Evolutionary conservation across 148 eudicot species (phyloP), one percentile per base, ranked within the genome.

Genomic region (Cornus controversa): DNA sequence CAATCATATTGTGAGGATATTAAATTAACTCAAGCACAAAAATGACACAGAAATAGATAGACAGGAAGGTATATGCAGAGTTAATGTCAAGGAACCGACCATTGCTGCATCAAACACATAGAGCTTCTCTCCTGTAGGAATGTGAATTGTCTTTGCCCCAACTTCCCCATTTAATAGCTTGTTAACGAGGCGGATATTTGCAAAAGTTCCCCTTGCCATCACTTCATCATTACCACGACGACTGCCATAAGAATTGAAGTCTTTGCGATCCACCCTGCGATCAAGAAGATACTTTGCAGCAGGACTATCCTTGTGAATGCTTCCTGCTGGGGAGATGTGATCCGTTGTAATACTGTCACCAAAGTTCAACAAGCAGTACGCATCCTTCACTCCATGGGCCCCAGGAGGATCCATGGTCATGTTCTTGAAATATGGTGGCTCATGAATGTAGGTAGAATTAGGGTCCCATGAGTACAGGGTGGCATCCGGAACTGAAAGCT

Each of bases 371-470:
- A 87, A 77, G 70, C 90, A 87, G 67, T 80, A 87, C 9, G 90
- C 87, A 71, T 87, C 90, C 70, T 87, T 87, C 67, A 85, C 90
- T 76, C 79, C 79, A 76, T 79, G 83, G 47, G 87, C 78, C 26
- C 90, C 90, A 45, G 87, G 90, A 74, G 90, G 87, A 72, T 82
- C 80, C 87, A 85, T 87, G 67, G 90, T 87, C 90, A 87, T 87
- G 63, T 82, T 75, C 79, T 87, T 87, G 77, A 87, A 87, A 72
- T 87, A 87, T 74, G 84, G 87, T 65, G 90, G 90, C 80, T 87
- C 87, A 22, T 87, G 90, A 77, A 87, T 85, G 85, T 87, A 87
- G 25, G 90, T 87, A 26, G 90, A 87, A 36, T 73, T 85, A 0
- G 86, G 70, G 70, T 87, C 90, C 90, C 90, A 87, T 15, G 90